Evolutionary conservation across 208 protist species (phyloP).

Genomic region (Leishmania amazonensis): DNA sequence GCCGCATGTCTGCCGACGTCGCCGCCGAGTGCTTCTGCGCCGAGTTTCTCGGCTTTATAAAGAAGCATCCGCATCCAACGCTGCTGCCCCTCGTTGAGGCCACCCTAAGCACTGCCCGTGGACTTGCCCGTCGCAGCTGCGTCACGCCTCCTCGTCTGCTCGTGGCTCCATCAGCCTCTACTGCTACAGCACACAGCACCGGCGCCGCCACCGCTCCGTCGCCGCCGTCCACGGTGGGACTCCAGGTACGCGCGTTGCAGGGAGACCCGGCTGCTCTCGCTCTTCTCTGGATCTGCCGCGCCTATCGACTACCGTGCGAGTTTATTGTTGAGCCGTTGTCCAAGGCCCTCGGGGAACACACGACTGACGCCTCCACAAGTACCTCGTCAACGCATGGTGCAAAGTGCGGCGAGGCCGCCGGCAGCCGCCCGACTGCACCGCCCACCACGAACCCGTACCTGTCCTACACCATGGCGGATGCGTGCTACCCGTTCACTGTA

Average conservation of each 20-base stretch:
- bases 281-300: slow-evolving; percentile 75
- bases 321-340: slow-evolving; percentile 60
- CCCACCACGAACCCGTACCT: slow-evolving; percentile 15
- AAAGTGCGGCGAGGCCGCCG: background rate
- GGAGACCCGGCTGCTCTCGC: slow-evolving; percentile 69
- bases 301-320: slow-evolving; percentile 64
- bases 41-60: slow-evolving; percentile 69
- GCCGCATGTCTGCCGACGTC: slow-evolving; percentile 61
- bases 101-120: slow-evolving; percentile 45
- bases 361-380: background rate
- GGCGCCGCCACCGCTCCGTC: background rate
- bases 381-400: background rate
- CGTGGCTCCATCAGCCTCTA: background rate
- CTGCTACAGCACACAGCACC: background rate
- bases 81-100: slow-evolving; percentile 62
- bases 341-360: slow-evolving; percentile 13
- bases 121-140: slow-evolving; percentile 23
- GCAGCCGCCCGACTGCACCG: background rate
- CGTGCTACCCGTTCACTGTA: slow-evolving; percentile 30
- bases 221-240: slow-evolving; percentile 14
- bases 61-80: slow-evolving; percentile 36
- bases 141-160: background rate
- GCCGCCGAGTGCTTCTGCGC: slow-evolving; percentile 70
- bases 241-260: slow-evolving; percentile 58
- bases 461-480: slow-evolving; percentile 35